Conservation (phyloP, 2,329 filamentous ascomycete species). For the Stylonectria norvegica region DNA sequence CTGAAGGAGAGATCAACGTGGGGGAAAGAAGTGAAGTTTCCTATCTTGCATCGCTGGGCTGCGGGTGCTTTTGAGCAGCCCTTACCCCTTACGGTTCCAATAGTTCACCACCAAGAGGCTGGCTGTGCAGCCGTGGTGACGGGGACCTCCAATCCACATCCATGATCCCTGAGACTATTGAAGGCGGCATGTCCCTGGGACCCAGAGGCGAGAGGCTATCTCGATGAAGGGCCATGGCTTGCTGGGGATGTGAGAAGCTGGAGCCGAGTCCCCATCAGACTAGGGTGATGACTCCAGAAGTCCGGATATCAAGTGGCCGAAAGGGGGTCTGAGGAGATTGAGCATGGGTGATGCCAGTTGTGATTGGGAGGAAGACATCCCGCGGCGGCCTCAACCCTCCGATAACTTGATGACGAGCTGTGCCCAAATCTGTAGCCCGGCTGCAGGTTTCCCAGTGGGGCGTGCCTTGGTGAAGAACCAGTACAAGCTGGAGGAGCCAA, state of each 20-base stretch:
- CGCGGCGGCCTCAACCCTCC: slow-evolving; percentile 4
- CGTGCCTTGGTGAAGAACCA: not conserved
- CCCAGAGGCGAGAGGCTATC: slow-evolving; percentile 3
- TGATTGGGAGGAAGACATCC: slow-evolving; percentile 9
- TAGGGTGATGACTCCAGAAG: not conserved
- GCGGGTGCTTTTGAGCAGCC: slow-evolving; percentile 7
- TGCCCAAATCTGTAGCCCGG: not conserved
- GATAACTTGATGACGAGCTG: not conserved
- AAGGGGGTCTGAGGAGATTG: slow-evolving; percentile 5
- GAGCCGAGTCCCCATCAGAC: slow-evolving; percentile 2
- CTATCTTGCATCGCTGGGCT: slow-evolving; percentile 5
- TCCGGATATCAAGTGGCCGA: not conserved
- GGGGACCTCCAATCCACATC: slow-evolving; percentile 1
- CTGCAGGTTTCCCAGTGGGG: not conserved
- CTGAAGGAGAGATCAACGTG: slow-evolving; percentile 12
- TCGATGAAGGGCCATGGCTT: slow-evolving; percentile 3
- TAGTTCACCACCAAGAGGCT: slow-evolving; percentile 1
- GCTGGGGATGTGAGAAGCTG: slow-evolving; percentile 4
- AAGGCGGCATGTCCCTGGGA: slow-evolving; percentile 1
- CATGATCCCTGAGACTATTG: slow-evolving; percentile 1
- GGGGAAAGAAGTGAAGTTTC: slow-evolving; percentile 12
- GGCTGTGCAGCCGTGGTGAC: not conserved
- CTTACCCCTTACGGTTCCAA: slow-evolving; percentile 1
- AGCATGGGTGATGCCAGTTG: not conserved
- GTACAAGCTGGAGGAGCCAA: not conserved